Percentiles rank a stretch among this genome's conserved stretches.
phyloP scores from a whole-genome alignment of 1,284 basidiomycete genomes.

The Trichosporon asahii region DNA sequence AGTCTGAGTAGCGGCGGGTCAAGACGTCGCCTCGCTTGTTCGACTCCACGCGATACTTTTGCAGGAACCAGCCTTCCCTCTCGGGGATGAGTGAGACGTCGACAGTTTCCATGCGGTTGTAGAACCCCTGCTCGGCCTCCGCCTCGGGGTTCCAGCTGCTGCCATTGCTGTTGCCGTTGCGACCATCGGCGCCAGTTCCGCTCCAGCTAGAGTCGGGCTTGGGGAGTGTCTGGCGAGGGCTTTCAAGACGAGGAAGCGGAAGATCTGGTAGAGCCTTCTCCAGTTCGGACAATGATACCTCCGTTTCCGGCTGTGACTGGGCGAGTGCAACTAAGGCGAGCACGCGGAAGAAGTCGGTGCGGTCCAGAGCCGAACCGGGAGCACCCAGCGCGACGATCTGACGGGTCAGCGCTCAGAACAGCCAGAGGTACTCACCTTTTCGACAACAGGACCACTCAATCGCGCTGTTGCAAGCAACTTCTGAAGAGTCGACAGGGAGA shows the following conservation, averaged over 20 bases:
- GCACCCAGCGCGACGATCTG: conserved; percentile 69
- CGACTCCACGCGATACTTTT: conserved; percentile 77
- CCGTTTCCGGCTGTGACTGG: conserved; percentile 45
- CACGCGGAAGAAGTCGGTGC: conserved; percentile 75
- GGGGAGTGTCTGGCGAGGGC: conserved; percentile 18
- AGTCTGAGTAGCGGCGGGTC: conserved; percentile 71
- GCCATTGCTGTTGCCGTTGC: conserved; percentile 11
- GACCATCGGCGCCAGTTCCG: conserved; percentile 11
- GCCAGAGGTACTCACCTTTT: conserved; percentile 60
- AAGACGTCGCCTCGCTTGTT: conserved; percentile 61
- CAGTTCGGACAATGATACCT: conserved; percentile 69
- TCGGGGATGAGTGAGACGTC: conserved; percentile 66
- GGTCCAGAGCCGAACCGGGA: conserved; percentile 13
- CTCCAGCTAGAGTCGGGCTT: conserved; percentile 12
- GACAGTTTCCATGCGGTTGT: conserved; percentile 72
- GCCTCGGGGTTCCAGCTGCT: conserved; percentile 27
- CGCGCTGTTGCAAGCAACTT: conserved; percentile 70
- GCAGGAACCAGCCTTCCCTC: conserved; percentile 75
- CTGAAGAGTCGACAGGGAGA: conserved; percentile 74
- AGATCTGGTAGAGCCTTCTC: conserved; percentile 68
- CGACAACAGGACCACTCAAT: conserved; percentile 73
- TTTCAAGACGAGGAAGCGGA: conserved; percentile 60
- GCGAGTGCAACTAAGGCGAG: conserved; percentile 78
- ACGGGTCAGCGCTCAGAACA: neutral
- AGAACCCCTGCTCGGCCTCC: conserved; percentile 60